Evolutionary conservation across 768 basidiomycete species (phyloP), one percentile per base, ranked within the genome.

Genomic region (Mycena floridula): DNA sequence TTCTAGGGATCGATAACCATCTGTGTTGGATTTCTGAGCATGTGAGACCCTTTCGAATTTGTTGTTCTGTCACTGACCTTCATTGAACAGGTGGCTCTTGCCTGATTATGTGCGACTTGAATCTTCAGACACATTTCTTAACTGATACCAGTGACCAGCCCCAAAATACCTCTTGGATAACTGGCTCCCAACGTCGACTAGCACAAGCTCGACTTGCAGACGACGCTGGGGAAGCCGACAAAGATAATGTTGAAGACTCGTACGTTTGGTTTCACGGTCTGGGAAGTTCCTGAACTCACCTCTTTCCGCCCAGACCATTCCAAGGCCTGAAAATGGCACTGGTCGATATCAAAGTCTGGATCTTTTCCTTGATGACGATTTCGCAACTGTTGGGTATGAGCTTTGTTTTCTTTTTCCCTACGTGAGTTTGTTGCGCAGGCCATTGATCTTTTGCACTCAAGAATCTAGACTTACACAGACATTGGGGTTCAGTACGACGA

Each of bases 201-300:
- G 82, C 82, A 3, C 81, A 81, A 57, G 74, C 72, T 13, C 77
- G 82, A 12, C 72, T 84, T 13, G 76, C 81, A 0, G 82, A 84
- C 52, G 81, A 84, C 54, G 78, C 75, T 7, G 80, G 81, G 2
- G 81, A 82, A 61, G 81, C 81, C 0, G 82, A 84, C 50, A 60
- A 72, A 51, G 82, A 85, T 50, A 72, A 71, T n/a, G 56, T 56
- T 0, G 61, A 69, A 24, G 80, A 78, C 43, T 77, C 81, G 82
- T 82, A 54, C 28, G 78, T 64, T 21, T 15, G 24, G 18, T n/a
- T 39, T 15, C 8, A 12, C 3, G 5, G 4, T 3, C 3, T 20
- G 5, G 5, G 22, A 4, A 21, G 7, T 20, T 25, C 9, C 23
- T 18, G 18, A 39, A 16, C 24, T 18, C 27, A 2, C 16, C 25